These are phyloP conservation scores for Glebionis coronaria DNA, from an alignment of 129 eudicot species.

Conservation along the genomic window DNA sequence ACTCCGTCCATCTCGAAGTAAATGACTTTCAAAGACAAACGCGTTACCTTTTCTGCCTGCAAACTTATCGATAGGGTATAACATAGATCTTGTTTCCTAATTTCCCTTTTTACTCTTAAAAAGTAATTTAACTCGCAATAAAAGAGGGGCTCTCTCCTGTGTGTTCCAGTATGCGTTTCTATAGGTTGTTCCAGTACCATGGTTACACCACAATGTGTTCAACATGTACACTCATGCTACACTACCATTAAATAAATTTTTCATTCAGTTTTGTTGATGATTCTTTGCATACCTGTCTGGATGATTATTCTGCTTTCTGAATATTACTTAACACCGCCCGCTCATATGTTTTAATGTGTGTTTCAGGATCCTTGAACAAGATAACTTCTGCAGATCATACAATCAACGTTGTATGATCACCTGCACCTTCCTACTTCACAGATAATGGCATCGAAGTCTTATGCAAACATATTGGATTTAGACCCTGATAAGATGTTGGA, in stretches of 20 bases:
- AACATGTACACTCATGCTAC: neutral
- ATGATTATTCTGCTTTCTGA: neutral
- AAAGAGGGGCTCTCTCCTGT: too few relatives aligned
- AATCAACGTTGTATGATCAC: conserved; percentile 26
- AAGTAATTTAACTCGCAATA: too few relatives aligned
- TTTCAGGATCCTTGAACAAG: conserved; percentile 20
- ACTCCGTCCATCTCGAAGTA: neutral
- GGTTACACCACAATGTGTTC: too few relatives aligned
- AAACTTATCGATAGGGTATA: neutral
- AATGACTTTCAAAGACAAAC: neutral
- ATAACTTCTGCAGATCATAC: neutral
- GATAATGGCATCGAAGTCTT: conserved; percentile 66
- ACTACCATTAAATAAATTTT: too few relatives aligned
- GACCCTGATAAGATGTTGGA: conserved; percentile 60
- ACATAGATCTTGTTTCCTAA: neutral
- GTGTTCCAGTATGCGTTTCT: too few relatives aligned
- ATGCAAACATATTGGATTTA: conserved; percentile 51
- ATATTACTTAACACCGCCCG: neutral
- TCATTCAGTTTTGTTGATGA: neutral
- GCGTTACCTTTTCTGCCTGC: too few relatives aligned
- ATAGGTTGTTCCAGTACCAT: neutral
- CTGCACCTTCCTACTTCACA: neutral
- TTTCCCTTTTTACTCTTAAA: too few relatives aligned
- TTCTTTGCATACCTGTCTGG: neutral
- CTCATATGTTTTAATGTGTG: conserved; percentile 15